phyloP scores from a whole-genome alignment of 108 stramenopile species.

The Cylindrotheca fusiformis region DNA sequence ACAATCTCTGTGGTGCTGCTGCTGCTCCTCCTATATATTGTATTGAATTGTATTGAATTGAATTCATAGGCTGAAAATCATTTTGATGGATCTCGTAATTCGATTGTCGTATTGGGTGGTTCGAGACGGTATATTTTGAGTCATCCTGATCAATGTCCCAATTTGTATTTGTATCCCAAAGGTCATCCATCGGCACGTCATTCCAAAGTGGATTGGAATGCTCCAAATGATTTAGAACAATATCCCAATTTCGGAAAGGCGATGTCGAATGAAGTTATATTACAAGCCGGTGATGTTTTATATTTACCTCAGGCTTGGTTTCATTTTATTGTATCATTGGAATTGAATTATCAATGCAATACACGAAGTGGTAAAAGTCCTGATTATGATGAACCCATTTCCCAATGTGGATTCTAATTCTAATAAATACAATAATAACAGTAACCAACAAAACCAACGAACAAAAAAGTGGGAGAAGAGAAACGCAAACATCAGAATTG shows the following conservation, averaged over 20 bases:
- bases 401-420: conserved; percentile 35
- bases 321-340: conserved; percentile 89
- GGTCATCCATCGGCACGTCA: conserved; percentile 81
- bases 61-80: conserved; percentile 63
- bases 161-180: conserved; percentile 68
- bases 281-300: conserved; percentile 93
- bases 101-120: conserved; percentile 79
- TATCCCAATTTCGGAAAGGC: conserved; percentile 79
- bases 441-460: too few species aligned
- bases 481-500: too few species aligned
- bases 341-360: conserved; percentile 95
- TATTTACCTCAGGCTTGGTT: conserved; percentile 95
- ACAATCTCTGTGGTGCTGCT: too few species aligned
- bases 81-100: conserved; percentile 90
- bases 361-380: conserved; percentile 62
- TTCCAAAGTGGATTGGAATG: conserved; percentile 85
- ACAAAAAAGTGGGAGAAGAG: too few species aligned
- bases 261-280: conserved; percentile 79
- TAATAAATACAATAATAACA: background rate
- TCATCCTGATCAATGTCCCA: conserved; percentile 77
- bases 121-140: conserved; percentile 83
- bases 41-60: too few species aligned
- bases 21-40: too few species aligned
- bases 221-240: conserved; percentile 46
- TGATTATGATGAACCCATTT: conserved; percentile 29